Base-by-base conservation (phyloP, 306 rosid genomes). In the Geum urbanum region DNA sequence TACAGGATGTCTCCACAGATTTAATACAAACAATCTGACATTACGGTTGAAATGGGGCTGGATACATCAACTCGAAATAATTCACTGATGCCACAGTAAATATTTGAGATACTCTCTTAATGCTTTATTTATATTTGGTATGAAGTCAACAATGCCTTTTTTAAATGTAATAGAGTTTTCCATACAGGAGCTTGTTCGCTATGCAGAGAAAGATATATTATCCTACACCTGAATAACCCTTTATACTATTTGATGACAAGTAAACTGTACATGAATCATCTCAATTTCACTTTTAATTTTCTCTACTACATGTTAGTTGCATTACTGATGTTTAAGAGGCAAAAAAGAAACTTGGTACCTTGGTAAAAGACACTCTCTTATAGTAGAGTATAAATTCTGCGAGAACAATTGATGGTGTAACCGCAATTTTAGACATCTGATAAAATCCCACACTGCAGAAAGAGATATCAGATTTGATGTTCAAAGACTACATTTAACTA, bases 401-500 rank as follows among this genome's bases (percentile, higher is more conserved):
- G 46, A 87, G 74, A 76, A 87, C 91, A 81, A 89, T 91, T 49
- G 97, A 85, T 4, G 91, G 94, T 3, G 96, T 87, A 61, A 91
- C 91, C 5, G 94, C 91, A 57, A 91, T 91, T 83, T 91, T 91
- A 69, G 97, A 87, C 96, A 91, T 91, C 89, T 91, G 96, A 84
- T 89, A 91, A 71, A 91, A 89, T 41, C 97, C 96, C 78, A 91
- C 85, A 81, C 97, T 89, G 96, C 61, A 83, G 76, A 81, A 49
- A 75, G 7, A 67, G 80, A 70, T 18, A 75, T 70, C 63, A 79
- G 81, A 65, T 14, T 79, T 59, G 60, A 82, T 22, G 55, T 73
- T 48, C n/a, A 40, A 61, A 71, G 45, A 68, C 45, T 54, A 67
- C 15, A 72, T 4, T 48, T 57, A 50, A 18, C 59, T 19, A 12